Conservation (phyloP, 345 rosid species). For the Populus davidiana region DNA sequence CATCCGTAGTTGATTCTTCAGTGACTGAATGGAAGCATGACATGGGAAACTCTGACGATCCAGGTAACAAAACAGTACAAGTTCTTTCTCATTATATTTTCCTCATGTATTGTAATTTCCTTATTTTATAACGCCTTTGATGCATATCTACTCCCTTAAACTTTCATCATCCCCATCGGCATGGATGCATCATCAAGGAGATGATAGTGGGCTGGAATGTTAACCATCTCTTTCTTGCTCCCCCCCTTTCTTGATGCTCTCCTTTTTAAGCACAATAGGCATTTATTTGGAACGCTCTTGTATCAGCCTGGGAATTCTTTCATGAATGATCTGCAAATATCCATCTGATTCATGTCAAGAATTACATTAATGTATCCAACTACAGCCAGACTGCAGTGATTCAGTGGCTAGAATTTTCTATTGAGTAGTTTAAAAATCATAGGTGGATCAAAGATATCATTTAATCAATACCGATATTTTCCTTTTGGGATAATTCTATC, state of each 20-base stretch:
- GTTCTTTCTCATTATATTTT: not conserved
- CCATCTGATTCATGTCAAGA: too few relatives aligned
- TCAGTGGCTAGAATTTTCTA: not conserved
- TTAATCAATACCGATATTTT: not conserved
- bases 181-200: too few relatives aligned
- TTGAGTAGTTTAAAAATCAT: not conserved
- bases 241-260: too few relatives aligned
- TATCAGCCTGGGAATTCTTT: too few relatives aligned
- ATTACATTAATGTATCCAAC: too few relatives aligned
- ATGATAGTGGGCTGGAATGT: too few relatives aligned
- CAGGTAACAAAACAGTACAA: conserved; percentile 41
- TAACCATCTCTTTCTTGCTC: too few relatives aligned
- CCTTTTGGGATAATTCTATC: not conserved
- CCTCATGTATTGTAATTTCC: not conserved
- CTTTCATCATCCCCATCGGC: too few relatives aligned
- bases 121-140: not conserved
- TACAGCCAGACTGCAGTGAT: not conserved
- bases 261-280: too few relatives aligned
- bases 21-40: conserved; percentile 77
- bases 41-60: conserved; percentile 60
- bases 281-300: too few relatives aligned
- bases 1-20: conserved; percentile 88
- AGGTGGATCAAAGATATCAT: not conserved
- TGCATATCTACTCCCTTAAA: not conserved
- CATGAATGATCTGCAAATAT: too few relatives aligned